These are phyloP conservation scores for Sugiyamaella valdiviana DNA, from an alignment of 805 yeast species.

Conservation along the genomic window DNA sequence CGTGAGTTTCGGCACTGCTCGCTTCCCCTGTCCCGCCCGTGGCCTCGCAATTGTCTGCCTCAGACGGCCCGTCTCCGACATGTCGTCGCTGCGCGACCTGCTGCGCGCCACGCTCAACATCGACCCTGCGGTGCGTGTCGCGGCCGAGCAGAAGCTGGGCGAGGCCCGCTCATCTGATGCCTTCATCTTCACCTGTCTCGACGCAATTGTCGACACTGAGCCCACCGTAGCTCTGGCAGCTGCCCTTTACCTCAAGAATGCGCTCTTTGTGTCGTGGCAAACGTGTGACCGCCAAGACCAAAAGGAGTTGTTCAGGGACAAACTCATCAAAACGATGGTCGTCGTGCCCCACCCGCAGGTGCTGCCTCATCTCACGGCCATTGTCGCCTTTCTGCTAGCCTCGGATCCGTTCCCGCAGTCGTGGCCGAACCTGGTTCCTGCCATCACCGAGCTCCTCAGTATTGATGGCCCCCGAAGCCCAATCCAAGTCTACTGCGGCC, in stretches of 20 bases:
- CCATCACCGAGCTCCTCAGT: not conserved
- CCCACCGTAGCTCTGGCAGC: conserved; percentile 52
- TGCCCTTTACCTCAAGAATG: conserved; percentile 75
- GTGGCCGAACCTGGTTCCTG: conserved; percentile 12
- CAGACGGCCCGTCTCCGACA: not conserved
- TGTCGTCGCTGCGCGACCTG: not conserved
- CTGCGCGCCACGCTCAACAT: conserved; percentile 55
- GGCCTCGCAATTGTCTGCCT: not conserved
- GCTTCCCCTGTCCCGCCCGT: not conserved
- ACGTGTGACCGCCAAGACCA: not conserved
- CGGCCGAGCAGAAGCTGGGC: conserved; percentile 62
- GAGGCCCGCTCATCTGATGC: conserved; percentile 52
- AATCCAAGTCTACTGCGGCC: conserved; percentile 50
- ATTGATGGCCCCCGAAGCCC: conserved; percentile 2
- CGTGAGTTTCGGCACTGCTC: not conserved
- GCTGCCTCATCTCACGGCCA: conserved; percentile 2
- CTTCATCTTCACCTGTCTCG: conserved; percentile 73
- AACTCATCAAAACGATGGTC: conserved; percentile 6
- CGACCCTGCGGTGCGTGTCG: conserved; percentile 50
- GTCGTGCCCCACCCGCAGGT: not conserved
- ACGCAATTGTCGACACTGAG: conserved; percentile 50
- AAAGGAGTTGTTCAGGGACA: conserved; percentile 2
- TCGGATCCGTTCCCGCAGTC: conserved; percentile 7
- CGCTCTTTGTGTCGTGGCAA: conserved; percentile 19
- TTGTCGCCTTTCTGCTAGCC: conserved; percentile 3